A percentile compares a stretch with the other conserved stretches of the same genome.
Conservation (phyloP, 257 asterid species). For the Penstemon eatonii region DNA sequence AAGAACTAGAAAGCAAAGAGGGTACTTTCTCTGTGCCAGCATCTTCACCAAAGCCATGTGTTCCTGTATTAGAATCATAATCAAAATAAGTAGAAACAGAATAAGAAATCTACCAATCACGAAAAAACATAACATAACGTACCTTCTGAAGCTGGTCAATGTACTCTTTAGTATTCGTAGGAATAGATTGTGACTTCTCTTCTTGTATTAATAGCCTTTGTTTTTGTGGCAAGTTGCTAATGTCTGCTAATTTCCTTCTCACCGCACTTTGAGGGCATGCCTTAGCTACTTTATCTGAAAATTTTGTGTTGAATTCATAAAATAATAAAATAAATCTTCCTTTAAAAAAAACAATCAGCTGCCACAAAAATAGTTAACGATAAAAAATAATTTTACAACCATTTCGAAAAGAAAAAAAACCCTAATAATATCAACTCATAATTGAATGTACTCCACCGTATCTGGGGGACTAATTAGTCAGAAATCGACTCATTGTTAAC, state of each 20-base stretch:
- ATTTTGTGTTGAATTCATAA: not conserved
- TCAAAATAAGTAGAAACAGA: constrained; percentile 12
- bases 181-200: constrained; percentile 34
- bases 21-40: constrained; percentile 77
- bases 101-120: constrained; percentile 10
- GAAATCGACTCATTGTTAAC: not conserved
- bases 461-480: too few relatives aligned
- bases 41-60: constrained; percentile 52
- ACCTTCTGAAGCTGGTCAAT: constrained; percentile 60
- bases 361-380: not conserved
- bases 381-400: not conserved
- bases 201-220: constrained; percentile 30
- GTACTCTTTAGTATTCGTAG: constrained; percentile 35
- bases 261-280: constrained; percentile 32
- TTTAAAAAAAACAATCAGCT: not conserved
- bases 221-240: constrained; percentile 63
- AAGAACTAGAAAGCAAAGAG: constrained; percentile 28
- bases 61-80: constrained; percentile 46
- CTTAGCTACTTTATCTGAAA: constrained; percentile 29
- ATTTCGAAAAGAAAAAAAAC: not conserved
- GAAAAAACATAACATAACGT: constrained; percentile 14
- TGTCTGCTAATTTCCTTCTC: constrained; percentile 64
- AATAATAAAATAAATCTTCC: not conserved
- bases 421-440: not conserved
- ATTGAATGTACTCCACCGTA: not conserved